Percentiles rank a stretch among this genome's conserved stretches.
phyloP scores from a whole-genome alignment of 495 filamentous ascomycete genomes.

The Barbatosphaeria neglecta region DNA sequence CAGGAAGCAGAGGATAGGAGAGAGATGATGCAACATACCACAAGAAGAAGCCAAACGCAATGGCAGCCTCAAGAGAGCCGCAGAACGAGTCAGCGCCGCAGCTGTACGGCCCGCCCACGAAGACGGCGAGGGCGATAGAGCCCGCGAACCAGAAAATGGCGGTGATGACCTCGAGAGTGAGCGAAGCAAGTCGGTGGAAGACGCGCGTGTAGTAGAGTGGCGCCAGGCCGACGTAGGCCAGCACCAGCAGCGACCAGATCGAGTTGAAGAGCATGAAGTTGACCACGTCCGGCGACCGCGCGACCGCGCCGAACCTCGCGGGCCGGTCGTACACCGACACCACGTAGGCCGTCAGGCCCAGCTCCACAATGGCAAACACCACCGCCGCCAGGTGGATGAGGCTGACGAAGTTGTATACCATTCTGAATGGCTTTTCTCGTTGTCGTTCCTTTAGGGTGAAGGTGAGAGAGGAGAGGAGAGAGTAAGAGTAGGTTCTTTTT shows the following conservation, averaged over 20 bases:
- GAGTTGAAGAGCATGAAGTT: constrained; percentile 66
- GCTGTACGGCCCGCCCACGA: constrained; percentile 32
- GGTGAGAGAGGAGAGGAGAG: too few relatives aligned
- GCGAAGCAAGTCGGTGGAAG: constrained; percentile 48
- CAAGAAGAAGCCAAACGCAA: constrained; percentile 36
- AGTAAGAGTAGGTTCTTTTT: too few relatives aligned
- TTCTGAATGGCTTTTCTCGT: too few relatives aligned
- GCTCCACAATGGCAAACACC: constrained; percentile 56
- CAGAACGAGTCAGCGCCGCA: constrained; percentile 20
- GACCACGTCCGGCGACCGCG: constrained; percentile 33
- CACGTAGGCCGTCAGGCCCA: constrained; percentile 58
- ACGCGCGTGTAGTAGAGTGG: constrained; percentile 47
- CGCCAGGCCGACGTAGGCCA: constrained; percentile 52
- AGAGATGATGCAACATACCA: constrained; percentile 11
- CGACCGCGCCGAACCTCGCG: constrained; percentile 4
- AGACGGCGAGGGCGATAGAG: constrained; percentile 60
- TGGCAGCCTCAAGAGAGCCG: constrained; percentile 27
- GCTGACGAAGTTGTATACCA: constrained; percentile 41
- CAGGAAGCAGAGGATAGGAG: not conserved
- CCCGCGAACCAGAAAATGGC: constrained; percentile 83
- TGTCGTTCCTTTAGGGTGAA: too few relatives aligned
- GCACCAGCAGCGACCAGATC: constrained; percentile 59
- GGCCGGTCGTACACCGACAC: constrained; percentile 17
- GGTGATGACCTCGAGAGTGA: constrained; percentile 58
- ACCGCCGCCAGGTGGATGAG: constrained; percentile 52